phyloP scores from a whole-genome alignment of 129 eudicot species.

The Saussurea involucrata region DNA sequence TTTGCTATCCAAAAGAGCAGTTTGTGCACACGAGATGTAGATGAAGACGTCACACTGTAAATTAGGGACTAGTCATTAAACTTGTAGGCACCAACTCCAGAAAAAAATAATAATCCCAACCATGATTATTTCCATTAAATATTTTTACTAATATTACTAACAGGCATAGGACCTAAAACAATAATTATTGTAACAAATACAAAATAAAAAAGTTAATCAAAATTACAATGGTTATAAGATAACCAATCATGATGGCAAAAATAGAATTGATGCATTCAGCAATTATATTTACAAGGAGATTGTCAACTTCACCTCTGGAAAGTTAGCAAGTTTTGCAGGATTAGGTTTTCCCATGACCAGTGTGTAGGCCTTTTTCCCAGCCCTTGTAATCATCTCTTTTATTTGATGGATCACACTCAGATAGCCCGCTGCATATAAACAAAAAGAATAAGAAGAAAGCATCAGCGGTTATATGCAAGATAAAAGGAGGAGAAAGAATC shows the following conservation, averaged over 20 bases:
- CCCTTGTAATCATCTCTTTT: constrained; percentile 69
- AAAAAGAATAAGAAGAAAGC: background rate
- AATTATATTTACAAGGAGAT: background rate
- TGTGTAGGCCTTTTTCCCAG: constrained; percentile 87
- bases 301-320: constrained; percentile 73
- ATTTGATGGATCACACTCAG: constrained; percentile 76
- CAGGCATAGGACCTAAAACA: background rate
- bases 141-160: background rate
- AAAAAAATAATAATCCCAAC: background rate
- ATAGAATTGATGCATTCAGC: background rate
- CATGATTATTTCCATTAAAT: background rate
- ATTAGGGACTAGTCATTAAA: background rate
- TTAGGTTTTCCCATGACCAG: constrained; percentile 95
- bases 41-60: constrained; percentile 93
- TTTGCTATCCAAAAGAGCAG: constrained; percentile 95
- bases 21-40: constrained; percentile 92
- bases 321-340: constrained; percentile 96
- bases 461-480: background rate
- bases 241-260: background rate
- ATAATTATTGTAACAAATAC: background rate
- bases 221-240: background rate
- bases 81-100: background rate
- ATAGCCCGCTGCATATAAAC: constrained; percentile 80
- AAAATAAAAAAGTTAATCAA: background rate
- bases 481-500: background rate